phyloP scores from a whole-genome alignment of 1,284 basidiomycete genomes.

The Takashimella koratensis region DNA sequence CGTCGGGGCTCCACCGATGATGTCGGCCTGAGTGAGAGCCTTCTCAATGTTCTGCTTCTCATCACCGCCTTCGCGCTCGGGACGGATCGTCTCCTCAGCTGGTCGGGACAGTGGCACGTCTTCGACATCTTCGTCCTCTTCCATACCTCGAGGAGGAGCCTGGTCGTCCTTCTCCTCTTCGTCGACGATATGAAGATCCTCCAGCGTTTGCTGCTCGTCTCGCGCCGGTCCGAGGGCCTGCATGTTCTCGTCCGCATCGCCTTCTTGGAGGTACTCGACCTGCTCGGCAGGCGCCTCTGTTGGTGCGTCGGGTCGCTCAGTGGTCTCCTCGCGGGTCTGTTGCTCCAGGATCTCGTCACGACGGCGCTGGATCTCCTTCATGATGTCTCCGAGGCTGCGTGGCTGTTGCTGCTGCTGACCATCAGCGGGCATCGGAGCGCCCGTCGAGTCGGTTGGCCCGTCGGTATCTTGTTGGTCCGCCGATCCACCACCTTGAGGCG shows the following conservation, averaged over 20 bases:
- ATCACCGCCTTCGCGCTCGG: conserved; percentile 16
- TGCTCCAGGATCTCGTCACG: conserved; percentile 76
- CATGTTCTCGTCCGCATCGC: conserved; percentile 67
- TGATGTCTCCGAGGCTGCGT: conserved; percentile 79
- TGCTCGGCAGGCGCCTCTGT: conserved; percentile 55
- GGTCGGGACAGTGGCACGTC: conserved; percentile 3
- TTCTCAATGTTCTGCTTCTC: conserved; percentile 38
- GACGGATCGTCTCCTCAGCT: conserved; percentile 17
- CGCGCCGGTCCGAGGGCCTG: conserved; percentile 86
- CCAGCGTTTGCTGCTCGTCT: conserved; percentile 73
- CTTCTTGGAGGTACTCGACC: conserved; percentile 77
- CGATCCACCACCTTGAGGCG: conserved; percentile 30
- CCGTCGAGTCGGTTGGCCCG: conserved; percentile 38
- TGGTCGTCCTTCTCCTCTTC: conserved; percentile 44
- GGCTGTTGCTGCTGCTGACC: conserved; percentile 58
- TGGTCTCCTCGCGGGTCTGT: conserved; percentile 49
- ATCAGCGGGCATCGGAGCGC: conserved; percentile 37
- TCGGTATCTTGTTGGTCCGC: conserved; percentile 38
- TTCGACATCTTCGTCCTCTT: conserved; percentile 16
- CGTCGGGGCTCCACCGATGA: conserved; percentile 25
- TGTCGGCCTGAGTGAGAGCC: conserved; percentile 47
- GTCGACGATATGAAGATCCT: conserved; percentile 72
- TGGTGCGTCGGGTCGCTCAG: conserved; percentile 36
- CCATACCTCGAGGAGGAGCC: conserved; percentile 10
- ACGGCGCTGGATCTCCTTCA: conserved; percentile 77